phyloP scores from a whole-genome alignment of 768 basidiomycete species.

The Suillus subaureus region DNA sequence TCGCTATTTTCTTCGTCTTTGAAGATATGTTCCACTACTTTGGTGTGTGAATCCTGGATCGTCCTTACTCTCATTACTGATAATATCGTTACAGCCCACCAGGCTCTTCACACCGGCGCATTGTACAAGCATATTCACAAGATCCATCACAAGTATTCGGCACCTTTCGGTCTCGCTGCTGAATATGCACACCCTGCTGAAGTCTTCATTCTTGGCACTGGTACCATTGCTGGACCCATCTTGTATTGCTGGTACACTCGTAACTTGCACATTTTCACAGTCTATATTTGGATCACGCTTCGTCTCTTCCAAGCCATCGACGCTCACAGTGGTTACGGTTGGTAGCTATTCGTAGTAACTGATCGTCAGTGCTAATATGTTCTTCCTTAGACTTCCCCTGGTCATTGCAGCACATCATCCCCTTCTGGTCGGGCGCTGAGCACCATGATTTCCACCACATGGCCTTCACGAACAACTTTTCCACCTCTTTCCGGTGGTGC shows the following conservation, averaged over 20 bases:
- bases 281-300: slow-evolving; percentile 92
- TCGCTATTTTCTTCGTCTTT: slow-evolving; percentile 90
- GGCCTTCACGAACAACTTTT: slow-evolving; percentile 93
- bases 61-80: slow-evolving; percentile 8
- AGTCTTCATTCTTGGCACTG: slow-evolving; percentile 91
- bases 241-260: slow-evolving; percentile 78
- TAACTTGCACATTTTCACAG: slow-evolving; percentile 84
- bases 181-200: slow-evolving; percentile 99
- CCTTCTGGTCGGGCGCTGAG: slow-evolving; percentile 97
- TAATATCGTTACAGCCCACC: slow-evolving; percentile 61
- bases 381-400: slow-evolving; percentile 83
- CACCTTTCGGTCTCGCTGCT: slow-evolving; percentile 95
- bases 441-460: slow-evolving; percentile 99
- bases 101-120: slow-evolving; percentile 80
- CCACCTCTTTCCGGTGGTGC: slow-evolving; percentile 93
- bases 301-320: slow-evolving; percentile 97
- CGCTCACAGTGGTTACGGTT: slow-evolving; percentile 94
- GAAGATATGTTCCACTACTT: slow-evolving; percentile 97
- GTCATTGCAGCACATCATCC: slow-evolving; percentile 89
- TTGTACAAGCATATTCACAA: slow-evolving; percentile 96
- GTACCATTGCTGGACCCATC: slow-evolving; percentile 87
- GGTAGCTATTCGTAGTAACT: slow-evolving; percentile 22
- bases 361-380: not conserved
- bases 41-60: slow-evolving; percentile 42
- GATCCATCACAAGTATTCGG: slow-evolving; percentile 95